Evolutionary conservation across 2,329 filamentous ascomycete species (phyloP).

Genomic region (Clarireedia paspali): DNA sequence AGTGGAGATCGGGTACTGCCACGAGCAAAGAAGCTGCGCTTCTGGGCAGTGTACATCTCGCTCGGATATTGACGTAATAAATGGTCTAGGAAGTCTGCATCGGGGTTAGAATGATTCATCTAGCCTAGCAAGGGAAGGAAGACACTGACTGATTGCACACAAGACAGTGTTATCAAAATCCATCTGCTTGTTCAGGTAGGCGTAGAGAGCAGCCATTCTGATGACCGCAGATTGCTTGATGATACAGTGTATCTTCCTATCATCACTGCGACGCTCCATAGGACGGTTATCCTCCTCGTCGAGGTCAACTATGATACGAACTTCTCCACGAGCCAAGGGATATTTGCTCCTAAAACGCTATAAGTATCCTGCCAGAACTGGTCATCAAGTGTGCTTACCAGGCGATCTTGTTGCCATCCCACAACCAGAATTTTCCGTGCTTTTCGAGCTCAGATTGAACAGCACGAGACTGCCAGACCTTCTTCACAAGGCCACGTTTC

Average conservation of each 20-base stretch:
- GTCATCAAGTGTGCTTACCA: slow-evolving; percentile 51
- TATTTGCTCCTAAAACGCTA: slow-evolving; percentile 32
- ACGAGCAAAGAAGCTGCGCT: slow-evolving; percentile 68
- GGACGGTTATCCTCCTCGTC: slow-evolving; percentile 49
- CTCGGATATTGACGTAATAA: slow-evolving; percentile 74
- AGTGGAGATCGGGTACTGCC: slow-evolving; percentile 37
- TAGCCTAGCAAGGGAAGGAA: not conserved
- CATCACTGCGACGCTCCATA: slow-evolving; percentile 19
- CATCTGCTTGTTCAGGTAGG: slow-evolving; percentile 55
- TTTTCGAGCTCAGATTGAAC: slow-evolving; percentile 48
- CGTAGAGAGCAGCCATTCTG: slow-evolving; percentile 55
- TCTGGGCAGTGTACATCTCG: slow-evolving; percentile 59
- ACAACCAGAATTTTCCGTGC: slow-evolving; percentile 52
- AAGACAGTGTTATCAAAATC: slow-evolving; percentile 60
- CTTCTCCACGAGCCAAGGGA: slow-evolving; percentile 28
- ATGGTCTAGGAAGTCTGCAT: slow-evolving; percentile 74
- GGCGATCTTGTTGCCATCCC: slow-evolving; percentile 76
- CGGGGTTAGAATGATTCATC: not conserved
- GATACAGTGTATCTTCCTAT: slow-evolving; percentile 46
- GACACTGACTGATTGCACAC: slow-evolving; percentile 62
- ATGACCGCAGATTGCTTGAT: slow-evolving; percentile 61
- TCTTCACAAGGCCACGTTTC: slow-evolving; percentile 60
- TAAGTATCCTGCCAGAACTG: slow-evolving; percentile 12
- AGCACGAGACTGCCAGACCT: slow-evolving; percentile 62
- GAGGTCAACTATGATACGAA: slow-evolving; percentile 60